A percentile compares a stretch with the other conserved stretches of the same genome.
These are phyloP conservation scores for Suillus placidus DNA, from an alignment of 768 basidiomycete genomes.

Conservation along the genomic window DNA sequence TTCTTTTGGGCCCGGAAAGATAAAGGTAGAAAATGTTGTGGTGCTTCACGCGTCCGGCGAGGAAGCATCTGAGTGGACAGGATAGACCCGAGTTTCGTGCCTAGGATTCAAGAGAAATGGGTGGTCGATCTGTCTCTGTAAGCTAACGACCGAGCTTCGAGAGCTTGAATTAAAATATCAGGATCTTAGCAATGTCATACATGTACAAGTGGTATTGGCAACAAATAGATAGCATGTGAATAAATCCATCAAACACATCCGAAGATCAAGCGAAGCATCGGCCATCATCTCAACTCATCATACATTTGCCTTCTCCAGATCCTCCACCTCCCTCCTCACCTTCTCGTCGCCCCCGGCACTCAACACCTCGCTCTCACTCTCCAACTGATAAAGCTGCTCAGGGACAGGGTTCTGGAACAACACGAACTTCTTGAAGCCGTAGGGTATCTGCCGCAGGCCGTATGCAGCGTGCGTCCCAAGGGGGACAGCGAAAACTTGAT, in stretches of 20 bases:
- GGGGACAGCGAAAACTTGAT: constrained; percentile 56
- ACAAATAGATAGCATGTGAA: neutral
- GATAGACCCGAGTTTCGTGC: no score
- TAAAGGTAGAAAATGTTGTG: no score
- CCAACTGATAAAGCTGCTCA: constrained; percentile 46
- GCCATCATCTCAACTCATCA: neutral
- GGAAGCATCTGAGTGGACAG: no score
- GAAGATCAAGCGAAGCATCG: neutral
- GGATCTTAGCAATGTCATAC: no score
- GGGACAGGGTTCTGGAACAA: constrained; percentile 29
- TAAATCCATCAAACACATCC: neutral
- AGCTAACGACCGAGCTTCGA: no score
- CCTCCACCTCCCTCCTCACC: constrained; percentile 15
- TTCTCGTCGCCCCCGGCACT: constrained; percentile 15
- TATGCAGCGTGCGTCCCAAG: constrained; percentile 57
- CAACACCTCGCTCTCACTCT: constrained; percentile 29
- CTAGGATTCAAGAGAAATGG: no score
- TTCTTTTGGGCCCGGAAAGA: no score
- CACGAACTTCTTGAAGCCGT: constrained; percentile 54
- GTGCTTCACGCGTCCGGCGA: no score
- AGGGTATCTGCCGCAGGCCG: constrained; percentile 55
- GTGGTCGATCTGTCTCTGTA: no score
- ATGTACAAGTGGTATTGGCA: neutral
- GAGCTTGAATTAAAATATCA: no score
- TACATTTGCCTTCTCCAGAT: constrained; percentile 10